Evolutionary conservation across 176 grass and related monocot species (phyloP), one percentile per base, ranked within the genome.

Genomic region (Oryza rufipogon): DNA sequence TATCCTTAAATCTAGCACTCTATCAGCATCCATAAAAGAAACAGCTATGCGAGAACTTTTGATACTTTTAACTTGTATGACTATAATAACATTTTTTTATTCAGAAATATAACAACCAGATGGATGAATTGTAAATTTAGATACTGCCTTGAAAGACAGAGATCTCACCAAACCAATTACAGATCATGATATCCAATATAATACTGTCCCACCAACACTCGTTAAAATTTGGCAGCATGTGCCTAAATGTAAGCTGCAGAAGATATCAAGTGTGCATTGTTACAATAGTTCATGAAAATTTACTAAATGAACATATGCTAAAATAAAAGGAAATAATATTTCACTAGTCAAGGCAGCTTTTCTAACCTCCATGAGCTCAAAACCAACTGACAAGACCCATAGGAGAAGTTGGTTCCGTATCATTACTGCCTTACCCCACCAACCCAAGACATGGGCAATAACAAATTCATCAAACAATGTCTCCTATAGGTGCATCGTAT

Each of bases 171-270:
- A 97, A 97, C 94, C 94, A 97, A 91, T 97, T 97, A 89, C 91
- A 97, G 81, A 97, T 86, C 68, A 97, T 71, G 41, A 97, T 97
- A 83, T 97, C 94, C 81, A 97, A 84, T 72, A 97, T 70, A 85
- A 93, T 93, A 66, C 94, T 97, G 80, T 93, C 94, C 94, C 94
- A 97, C 94, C 94, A 97, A 74, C 96, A 98, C 87, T 98, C 96
- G 49, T 98, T 98, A 74, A 98, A 98, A 77, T 98, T 98, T 66
- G 96, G 96, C 80, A 98, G 73, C 96, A 98, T 98, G 85, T 98
- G 93, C 68, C 93, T 86, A 87, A 98, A 98, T 36, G 96, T 96
- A 36, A 95, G 87, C 96, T 98, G 93, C 78, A 89, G 80, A 87
- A 75, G 11, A 20, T 74, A 87, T 70, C 81, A 46, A 41, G 39